phyloP scores from a whole-genome alignment of 2,329 filamentous ascomycete species.

The Torrubiellomyces zombiae region DNA sequence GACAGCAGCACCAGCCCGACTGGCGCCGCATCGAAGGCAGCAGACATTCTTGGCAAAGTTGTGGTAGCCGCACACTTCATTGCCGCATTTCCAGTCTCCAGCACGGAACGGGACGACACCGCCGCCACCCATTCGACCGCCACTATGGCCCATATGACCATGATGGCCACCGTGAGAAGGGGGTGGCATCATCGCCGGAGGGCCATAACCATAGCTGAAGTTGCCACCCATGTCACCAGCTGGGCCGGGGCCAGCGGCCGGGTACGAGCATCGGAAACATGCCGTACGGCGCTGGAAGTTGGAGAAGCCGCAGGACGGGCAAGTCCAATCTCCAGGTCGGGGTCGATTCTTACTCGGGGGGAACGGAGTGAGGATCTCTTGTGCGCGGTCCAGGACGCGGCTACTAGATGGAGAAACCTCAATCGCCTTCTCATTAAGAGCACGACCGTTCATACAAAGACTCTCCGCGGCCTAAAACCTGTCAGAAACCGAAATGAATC shows the following conservation, averaged over 20 bases:
- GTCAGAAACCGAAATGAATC: constrained; percentile 2
- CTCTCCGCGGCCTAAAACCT: constrained; percentile 69
- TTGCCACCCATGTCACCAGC: constrained; percentile 44
- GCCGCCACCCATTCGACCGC: constrained; percentile 62
- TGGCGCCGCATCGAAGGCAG: constrained; percentile 89
- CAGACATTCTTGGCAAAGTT: constrained; percentile 99
- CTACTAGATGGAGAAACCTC: constrained; percentile 97
- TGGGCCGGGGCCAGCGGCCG: constrained; percentile 70
- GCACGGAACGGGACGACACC: constrained; percentile 92
- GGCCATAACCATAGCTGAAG: constrained; percentile 47
- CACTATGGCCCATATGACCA: constrained; percentile 37
- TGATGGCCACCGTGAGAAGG: constrained; percentile 57
- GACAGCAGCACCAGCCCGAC: constrained; percentile 81
- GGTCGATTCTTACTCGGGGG: constrained; percentile 97
- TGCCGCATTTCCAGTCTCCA: constrained; percentile 97
- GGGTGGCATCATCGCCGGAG: constrained; percentile 66
- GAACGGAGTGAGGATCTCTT: constrained; percentile 92
- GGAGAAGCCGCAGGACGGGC: constrained; percentile 94
- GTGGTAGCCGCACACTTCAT: constrained; percentile 93
- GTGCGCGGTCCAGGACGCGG: constrained; percentile 84
- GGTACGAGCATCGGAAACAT: constrained; percentile 98
- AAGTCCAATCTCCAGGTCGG: constrained; percentile 95
- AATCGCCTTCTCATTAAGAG: constrained; percentile 96
- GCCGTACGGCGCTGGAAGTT: constrained; percentile 98
- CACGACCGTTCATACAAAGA: constrained; percentile 97